Base-by-base conservation (phyloP, 345 rosid genomes). In the Litchi chinensis region DNA sequence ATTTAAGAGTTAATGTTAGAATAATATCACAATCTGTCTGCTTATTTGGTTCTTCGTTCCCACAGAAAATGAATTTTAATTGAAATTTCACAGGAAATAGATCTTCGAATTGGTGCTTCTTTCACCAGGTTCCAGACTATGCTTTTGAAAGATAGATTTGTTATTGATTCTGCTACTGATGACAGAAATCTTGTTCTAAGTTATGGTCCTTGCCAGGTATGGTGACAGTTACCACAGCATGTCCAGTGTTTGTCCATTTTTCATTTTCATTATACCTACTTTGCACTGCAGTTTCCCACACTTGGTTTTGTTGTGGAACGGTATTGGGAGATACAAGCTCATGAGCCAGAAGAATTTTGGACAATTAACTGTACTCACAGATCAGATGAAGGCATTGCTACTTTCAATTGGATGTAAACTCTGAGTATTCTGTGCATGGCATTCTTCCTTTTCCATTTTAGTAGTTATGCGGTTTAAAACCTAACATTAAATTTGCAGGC, bases 191-290 rank as follows among this genome's bases (percentile, higher is more conserved):
- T 91, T 82, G 92, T 96, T 80, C 85, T 94, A 73, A 95, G 99
- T 86, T 95, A 93, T 86, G 99, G 99, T 79, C 99, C 98, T 70
- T 95, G 99, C 81, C 97, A 95, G 94, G 98, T 95, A 85, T 67
- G 85, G 64, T 73, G 77, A 76, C 22, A 13, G 13, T 50, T 74
- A 64, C 71, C 26, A 73, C 65, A 66, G 41, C 54, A 63, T 63
- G 19, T 77, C 15, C 64, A n/a, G 26, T 66, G 22, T 56, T 79
- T 74, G 70, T 50, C 65, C 32, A 32, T 62, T 70, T 86, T 74
- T 77, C 74, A 54, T 52, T 84, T 70, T 79, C 8, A 10, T 56
- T 44, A 71, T 73, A 32, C 79, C 73, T 56, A 70, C 73, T 66
- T 74, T 73, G 13, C 16, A 56, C 41, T 86, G 82, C 82, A 96